These are phyloP conservation scores for Stenogyne calaminthoides DNA, from an alignment of 305 asterid species.

Conservation along the genomic window DNA sequence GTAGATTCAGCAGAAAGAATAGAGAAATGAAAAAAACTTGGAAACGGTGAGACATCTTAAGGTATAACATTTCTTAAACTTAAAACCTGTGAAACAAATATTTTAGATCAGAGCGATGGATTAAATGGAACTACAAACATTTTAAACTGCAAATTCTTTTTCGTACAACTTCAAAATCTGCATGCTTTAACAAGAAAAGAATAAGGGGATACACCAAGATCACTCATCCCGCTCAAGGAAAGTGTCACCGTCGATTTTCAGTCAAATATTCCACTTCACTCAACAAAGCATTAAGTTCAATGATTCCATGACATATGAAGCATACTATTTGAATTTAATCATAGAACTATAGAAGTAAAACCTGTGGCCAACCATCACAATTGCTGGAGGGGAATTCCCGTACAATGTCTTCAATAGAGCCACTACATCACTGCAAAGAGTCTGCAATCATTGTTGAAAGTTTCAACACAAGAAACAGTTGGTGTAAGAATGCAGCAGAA, in stretches of 20 bases:
- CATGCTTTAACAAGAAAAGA: background rate
- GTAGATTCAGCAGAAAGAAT: slow-evolving; percentile 19
- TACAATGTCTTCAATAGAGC: slow-evolving; percentile 83
- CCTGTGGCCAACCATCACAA: slow-evolving; percentile 98
- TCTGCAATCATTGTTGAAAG: slow-evolving; percentile 50
- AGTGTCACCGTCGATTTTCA: background rate
- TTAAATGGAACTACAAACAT: slow-evolving; percentile 2
- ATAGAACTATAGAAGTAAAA: slow-evolving; percentile 43
- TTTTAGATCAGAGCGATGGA: slow-evolving; percentile 3
- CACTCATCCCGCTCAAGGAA: slow-evolving; percentile 6
- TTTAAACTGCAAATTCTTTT: background rate
- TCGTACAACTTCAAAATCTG: background rate
- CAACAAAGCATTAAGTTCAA: background rate
- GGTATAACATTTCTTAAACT: background rate
- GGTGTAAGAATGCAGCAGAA: slow-evolving; percentile 23
- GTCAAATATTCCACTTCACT: slow-evolving; percentile 6
- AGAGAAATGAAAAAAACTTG: background rate
- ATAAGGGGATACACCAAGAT: background rate
- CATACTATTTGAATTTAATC: background rate
- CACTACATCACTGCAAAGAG: slow-evolving; percentile 75
- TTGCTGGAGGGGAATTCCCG: slow-evolving; percentile 90
- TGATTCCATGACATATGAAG: slow-evolving; percentile 2
- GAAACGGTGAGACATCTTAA: background rate
- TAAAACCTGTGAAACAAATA: slow-evolving; percentile 1
- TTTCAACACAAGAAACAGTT: slow-evolving; percentile 26